Evolutionary conservation across 2,329 filamentous ascomycete species (phyloP), one percentile per base, ranked within the genome.

Genomic region (Knoxdaviesia proteae): DNA sequence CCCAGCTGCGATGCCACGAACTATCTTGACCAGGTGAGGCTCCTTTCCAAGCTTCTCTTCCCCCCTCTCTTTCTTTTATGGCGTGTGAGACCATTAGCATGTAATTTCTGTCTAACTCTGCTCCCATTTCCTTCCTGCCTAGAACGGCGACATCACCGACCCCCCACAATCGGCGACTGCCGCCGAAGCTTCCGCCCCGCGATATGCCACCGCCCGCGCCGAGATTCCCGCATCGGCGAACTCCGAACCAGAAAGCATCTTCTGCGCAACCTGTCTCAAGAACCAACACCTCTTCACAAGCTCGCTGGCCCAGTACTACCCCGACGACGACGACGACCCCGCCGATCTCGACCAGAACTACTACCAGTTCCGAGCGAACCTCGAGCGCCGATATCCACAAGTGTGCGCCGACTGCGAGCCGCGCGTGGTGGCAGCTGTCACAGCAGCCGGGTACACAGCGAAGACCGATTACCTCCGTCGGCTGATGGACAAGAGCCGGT

Each of bases 101-200:
- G 20, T 20, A 20, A n/a, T 37, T 6, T 44, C n/a, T 10, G 11
- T 34, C 43, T 29, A 4, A 6, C n/a, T n/a, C 35, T 36, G 31
- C 5, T 30, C n/a, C 30, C 31, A 20, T 37, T 8, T 7, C 34
- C 42, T n/a, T 29, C 35, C n/a, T 48, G 36, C 40, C 40, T 41
- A 90, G 81, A 74, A 84, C 56, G 88, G 88, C 53, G 77, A 92
- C 41, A 90, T 96, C 49, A 80, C 83, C 44, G 88, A 98, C 58
- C 84, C 87, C 31, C 86, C 84, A 3, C 66, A 77, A 30, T 61
- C 68, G 20, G 71, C 72, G 45, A 69, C 67, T n/a, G 60, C 62
- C 40, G 56, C 58, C 3, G 39, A 39, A 7, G 35, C 39, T 11
- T 49, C 63, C 34, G 45, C 46, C 50, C n/a, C 41, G 4, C 33